phyloP scores from a whole-genome alignment of 1,284 basidiomycete species.

The Boletus sp. region DNA sequence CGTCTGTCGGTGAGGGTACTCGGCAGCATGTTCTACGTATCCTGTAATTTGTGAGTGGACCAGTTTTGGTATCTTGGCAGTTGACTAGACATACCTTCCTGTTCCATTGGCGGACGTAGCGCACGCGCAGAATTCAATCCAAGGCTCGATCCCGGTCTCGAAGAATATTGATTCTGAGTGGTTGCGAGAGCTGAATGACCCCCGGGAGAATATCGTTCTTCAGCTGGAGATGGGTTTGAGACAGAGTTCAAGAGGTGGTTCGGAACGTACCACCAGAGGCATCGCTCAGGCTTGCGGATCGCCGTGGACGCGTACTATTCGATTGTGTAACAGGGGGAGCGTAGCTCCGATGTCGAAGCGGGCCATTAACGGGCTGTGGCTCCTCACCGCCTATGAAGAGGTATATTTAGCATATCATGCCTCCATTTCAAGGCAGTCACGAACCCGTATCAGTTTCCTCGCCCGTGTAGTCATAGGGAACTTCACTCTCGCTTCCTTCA shows the following conservation, averaged over 20 bases:
- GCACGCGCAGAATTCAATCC: slow-evolving; percentile 35
- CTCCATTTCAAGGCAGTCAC: slow-evolving; percentile 13
- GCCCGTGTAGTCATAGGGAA: slow-evolving; percentile 24
- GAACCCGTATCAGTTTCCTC: slow-evolving; percentile 34
- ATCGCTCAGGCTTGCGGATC: slow-evolving; percentile 69
- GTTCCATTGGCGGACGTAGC: slow-evolving; percentile 35
- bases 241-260: slow-evolving; percentile 5
- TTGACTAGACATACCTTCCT: slow-evolving; percentile 36
- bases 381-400: slow-evolving; percentile 26
- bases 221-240: slow-evolving; percentile 19
- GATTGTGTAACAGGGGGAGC: slow-evolving; percentile 20
- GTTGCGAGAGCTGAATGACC: slow-evolving; percentile 31
- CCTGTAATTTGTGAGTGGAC: slow-evolving; percentile 10
- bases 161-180: slow-evolving; percentile 35
- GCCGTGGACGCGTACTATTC: slow-evolving; percentile 45
- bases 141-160: slow-evolving; percentile 53
- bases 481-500: slow-evolving; percentile 32
- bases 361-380: slow-evolving; percentile 24
- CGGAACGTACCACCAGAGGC: slow-evolving; percentile 41
- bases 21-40: slow-evolving; percentile 29
- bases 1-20: slow-evolving; percentile 17
- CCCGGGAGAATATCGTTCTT: slow-evolving; percentile 30
- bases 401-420: slow-evolving; percentile 1
- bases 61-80: slow-evolving; percentile 6
- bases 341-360: slow-evolving; percentile 28